These are phyloP conservation scores for Asterionellopsis glacialis DNA, from an alignment of 108 stramenopile species.

Conservation along the genomic window DNA sequence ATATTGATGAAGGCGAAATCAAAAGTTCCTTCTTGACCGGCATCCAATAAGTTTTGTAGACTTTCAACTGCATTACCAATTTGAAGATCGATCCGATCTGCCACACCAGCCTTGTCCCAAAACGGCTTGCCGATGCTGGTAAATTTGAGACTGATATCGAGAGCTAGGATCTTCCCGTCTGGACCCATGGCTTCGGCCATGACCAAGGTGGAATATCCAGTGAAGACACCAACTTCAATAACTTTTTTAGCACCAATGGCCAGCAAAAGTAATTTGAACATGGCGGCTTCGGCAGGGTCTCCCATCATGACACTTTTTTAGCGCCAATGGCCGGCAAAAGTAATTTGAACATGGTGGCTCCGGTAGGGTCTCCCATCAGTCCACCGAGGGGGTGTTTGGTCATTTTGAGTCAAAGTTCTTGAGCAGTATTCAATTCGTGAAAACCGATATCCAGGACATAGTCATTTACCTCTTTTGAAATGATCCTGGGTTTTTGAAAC, in stretches of 20 bases:
- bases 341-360: conserved; percentile 5
- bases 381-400: too few species aligned
- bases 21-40: conserved; percentile 5
- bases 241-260: conserved; percentile 9
- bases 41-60: conserved; percentile 1
- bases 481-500: too few species aligned
- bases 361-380: neutral
- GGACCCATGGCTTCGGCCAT: conserved; percentile 6
- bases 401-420: too few species aligned
- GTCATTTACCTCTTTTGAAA: too few species aligned
- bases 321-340: conserved; percentile 12
- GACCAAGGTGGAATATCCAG: conserved; percentile 11
- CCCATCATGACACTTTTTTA: too few species aligned
- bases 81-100: conserved; percentile 14
- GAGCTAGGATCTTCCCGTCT: conserved; percentile 4
- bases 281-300: neutral
- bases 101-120: conserved; percentile 22
- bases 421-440: too few species aligned
- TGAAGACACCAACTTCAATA: conserved; percentile 21
- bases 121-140: conserved; percentile 8
- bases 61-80: conserved; percentile 10
- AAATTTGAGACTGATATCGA: conserved; percentile 13
- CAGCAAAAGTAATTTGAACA: conserved; percentile 9
- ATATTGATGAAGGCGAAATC: conserved; percentile 19
- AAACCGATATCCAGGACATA: too few species aligned